Conservation (phyloP, 768 basidiomycete species). For the Lactarius evosmus region DNA sequence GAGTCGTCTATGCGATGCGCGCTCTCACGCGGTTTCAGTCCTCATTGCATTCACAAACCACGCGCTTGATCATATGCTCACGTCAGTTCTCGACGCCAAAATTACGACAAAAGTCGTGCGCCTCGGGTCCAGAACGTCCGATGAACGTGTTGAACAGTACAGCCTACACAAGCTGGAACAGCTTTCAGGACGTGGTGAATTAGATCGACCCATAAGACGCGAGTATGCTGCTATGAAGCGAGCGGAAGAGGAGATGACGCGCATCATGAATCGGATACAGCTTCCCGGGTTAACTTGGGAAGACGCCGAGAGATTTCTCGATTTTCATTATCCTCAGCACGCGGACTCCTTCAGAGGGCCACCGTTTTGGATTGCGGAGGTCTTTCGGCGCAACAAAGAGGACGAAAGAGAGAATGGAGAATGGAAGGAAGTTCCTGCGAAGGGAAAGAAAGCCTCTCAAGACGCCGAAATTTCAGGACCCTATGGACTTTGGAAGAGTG, state of each 20-base stretch:
- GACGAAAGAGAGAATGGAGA: constrained; percentile 24
- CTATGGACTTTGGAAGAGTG: constrained; percentile 25
- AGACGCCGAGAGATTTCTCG: constrained; percentile 44
- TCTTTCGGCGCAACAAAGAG: not conserved
- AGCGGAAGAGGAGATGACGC: constrained; percentile 45
- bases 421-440: constrained; percentile 8
- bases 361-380: constrained; percentile 34
- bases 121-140: constrained; percentile 60
- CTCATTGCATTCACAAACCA: constrained; percentile 75
- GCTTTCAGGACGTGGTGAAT: constrained; percentile 41
- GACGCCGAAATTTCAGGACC: constrained; percentile 11
- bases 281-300: constrained; percentile 17
- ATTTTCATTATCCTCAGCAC: constrained; percentile 48
- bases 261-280: constrained; percentile 41
- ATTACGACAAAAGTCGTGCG: constrained; percentile 67
- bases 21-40: constrained; percentile 26
- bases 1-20: not conserved
- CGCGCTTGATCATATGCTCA: constrained; percentile 70
- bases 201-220: constrained; percentile 37
- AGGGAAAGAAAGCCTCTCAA: constrained; percentile 2
- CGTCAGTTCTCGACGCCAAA: constrained; percentile 56
- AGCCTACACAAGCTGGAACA: constrained; percentile 58
- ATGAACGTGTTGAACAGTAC: constrained; percentile 58
- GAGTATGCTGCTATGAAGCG: constrained; percentile 43
- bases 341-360: constrained; percentile 41